Evolutionary conservation across 164 flowering plant species (phyloP).

Genomic region (Pachysandra terminalis): DNA sequence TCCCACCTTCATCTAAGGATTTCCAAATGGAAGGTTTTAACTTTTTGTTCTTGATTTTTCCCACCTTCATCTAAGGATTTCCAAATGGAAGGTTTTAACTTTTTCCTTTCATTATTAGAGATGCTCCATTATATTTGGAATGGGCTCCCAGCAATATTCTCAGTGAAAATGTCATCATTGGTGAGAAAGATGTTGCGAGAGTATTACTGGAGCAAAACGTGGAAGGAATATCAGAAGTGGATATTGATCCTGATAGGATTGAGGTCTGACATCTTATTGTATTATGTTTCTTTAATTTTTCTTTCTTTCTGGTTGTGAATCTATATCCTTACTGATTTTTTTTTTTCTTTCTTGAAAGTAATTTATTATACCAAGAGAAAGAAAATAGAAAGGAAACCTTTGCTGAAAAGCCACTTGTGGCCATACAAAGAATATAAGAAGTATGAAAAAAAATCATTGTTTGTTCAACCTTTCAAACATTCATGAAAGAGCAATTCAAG

Average conservation of each 20-base stretch:
- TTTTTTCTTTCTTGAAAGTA: no score
- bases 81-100: neutral
- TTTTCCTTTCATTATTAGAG: slow-evolving; percentile 35
- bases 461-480: no score
- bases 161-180: slow-evolving; percentile 33
- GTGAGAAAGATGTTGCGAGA: slow-evolving; percentile 57
- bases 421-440: no score
- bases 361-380: no score
- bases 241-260: slow-evolving; percentile 79
- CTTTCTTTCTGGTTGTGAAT: neutral
- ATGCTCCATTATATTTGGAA: slow-evolving; percentile 88
- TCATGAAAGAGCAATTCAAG: no score
- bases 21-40: neutral
- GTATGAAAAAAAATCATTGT: no score
- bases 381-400: no score
- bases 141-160: slow-evolving; percentile 88
- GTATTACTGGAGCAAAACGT: slow-evolving; percentile 52
- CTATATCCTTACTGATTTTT: no score
- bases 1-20: neutral
- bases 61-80: no score
- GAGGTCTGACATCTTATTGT: slow-evolving; percentile 51
- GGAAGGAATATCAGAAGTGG: slow-evolving; percentile 51
- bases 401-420: no score
- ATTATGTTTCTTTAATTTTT: neutral
- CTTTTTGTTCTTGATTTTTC: no score